Base-by-base conservation (phyloP, 129 eudicot species). In the Arctium lappa region DNA sequence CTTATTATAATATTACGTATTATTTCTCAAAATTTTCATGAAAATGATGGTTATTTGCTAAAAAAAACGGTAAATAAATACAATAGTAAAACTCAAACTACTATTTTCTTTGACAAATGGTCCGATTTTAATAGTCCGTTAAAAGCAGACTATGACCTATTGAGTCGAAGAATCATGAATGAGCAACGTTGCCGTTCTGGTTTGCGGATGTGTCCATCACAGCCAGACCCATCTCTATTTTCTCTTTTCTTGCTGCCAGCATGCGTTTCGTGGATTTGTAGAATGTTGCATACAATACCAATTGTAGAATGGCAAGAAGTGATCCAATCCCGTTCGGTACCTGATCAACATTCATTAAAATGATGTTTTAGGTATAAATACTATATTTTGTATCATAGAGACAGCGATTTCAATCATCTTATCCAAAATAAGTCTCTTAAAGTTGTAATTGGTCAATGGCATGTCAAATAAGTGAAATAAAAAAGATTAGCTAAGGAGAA, bases 271-370 rank as follows among this genome's bases (percentile, higher is more conserved):
- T 91, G 53, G 97, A 89, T 70, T 87, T 90, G 81, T 93, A 95
- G 39, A 83, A 95, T 22, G 91, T 83, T 5, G 94, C 99, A 72
- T 93, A 95, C 0, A 95, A 50, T 63, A 89, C 44, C 33, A 95
- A 31, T 48, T 95, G 99, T 75, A 87, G 85, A 77, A 89, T 33
- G 22, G 90, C 97, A 75, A 95, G 87, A 69, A 91, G 42, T 13
- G 89, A 4, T 1, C 99, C 99, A 46, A 88, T 72, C 56, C 91
- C 93, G 56, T 95, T 93, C 2, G 99, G 99, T 37, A 85, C 90
- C 99, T 95, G 80, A 16, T 78, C 10, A 70, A 6, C 9, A 22
- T 29, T 8, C 27, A 30, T 31, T 16, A 27, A 22, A 76, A 33
- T 0, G 2, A 42, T 53, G 10, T 72, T 46, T 46, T 2, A 46